Base-by-base conservation (phyloP, 208 protist species). In the Trypanosoma theileri region DNA sequence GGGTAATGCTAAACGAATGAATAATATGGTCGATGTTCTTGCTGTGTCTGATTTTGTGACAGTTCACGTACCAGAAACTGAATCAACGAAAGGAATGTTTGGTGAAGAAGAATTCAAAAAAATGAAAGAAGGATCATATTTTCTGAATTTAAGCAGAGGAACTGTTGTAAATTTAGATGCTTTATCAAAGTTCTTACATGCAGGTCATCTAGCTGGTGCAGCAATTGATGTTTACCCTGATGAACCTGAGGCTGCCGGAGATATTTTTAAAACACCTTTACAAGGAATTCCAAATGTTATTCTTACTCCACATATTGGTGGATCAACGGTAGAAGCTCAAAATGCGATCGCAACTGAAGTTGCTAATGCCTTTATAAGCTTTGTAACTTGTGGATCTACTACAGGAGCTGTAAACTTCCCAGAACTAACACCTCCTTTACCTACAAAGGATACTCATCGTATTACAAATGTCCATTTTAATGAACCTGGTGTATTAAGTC, bases 241-340 rank as follows among this genome's bases (percentile, higher is more conserved):
- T 31, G 97, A 98, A 66, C 96, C 96, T 17, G 78, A 69, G 13
- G 69, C 60, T 17, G 68, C 81, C 26, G 77, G 75, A 53, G 81
- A 86, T 61, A 40, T 62, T n/a, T 59, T 89, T 53, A 71, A 65
- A 19, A 91, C 80, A 1, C 82, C 82, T 8, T 79, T 98, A 14
- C 88, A 91, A 59, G 82, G 83, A 19, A 89, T 93, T 59, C 80
- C 85, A n/a, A 98, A 98, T 56, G 94, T 94, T 12, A 95, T 98
- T 70, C 75, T 98, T 21, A 98, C 94, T 10, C 95, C 96, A 16
- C 97, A 98, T 73, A 93, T 98, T 52, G 95, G 92, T 17, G 97
- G 97, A 10, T 96, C 86, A 4, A 98, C 97, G 0, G 78, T 88
- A 44, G 95, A 98, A 67, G 95, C 95, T 11, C 95, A 98, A 75